Evolutionary conservation across 805 yeast genomes (phyloP), one percentile per base, ranked within the genome.

Genomic region (Pichia ethanolica): DNA sequence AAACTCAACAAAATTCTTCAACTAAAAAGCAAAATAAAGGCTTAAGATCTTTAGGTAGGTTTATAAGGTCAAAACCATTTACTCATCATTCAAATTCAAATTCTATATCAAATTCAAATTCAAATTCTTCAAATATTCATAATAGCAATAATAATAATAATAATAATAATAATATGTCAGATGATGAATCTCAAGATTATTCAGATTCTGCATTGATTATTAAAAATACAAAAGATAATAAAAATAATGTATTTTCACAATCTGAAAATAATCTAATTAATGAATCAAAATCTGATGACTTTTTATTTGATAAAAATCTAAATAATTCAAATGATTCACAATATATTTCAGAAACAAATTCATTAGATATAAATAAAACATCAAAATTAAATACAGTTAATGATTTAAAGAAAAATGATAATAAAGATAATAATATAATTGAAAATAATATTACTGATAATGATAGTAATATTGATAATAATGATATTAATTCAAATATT

Each of bases 1-100:
- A 35, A 39, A 32, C 43, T 7, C 32, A 34, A 30, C 14, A 46
- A 9, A 6, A 44, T 20, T 10, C 34, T 13, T 36, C 37, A 8
- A 33, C 38, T 10, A 44, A 40, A n/a, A 45, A 39, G 11, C 41
- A 32, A 26, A 45, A 34, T 26, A 47, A 42, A 14, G 48, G 49
- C 6, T 32, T 49, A 26, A 40, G 44, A 13, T 38, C 50, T 4
- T 39, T 47, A 7, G 50, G 49, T 27, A 26, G 52, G n/a, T 39
- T 48, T n/a, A 42, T 48, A 26, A 40, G 46, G 7, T 44, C 47
- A 8, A 38, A 50, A 37, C 51, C 47, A 4, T 39, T 50, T n/a
- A 30, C 39, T n/a, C 45, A 47, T 34, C 50, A 45, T 39, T 32
- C 51, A 5, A 11, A 33, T n/a, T n/a, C 39, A 7, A 30, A 39